Base-by-base conservation (phyloP, 805 yeast species). In the Ogataea haglerorum region DNA sequence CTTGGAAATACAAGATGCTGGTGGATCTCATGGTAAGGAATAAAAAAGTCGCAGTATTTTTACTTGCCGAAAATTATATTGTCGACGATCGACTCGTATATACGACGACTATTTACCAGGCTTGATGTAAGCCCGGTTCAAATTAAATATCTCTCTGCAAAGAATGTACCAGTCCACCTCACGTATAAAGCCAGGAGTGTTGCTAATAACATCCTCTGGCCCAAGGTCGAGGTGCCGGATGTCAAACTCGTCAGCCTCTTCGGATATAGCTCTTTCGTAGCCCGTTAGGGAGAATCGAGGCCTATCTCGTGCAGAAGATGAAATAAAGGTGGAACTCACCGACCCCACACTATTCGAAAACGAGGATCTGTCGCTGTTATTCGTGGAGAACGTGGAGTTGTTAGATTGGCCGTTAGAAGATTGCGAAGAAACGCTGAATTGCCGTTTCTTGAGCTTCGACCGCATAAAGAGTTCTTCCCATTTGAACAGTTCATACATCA, bases 101-200 rank as follows among this genome's bases (percentile, higher is more conserved):
- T n/a, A 28, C 36, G 33, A 23, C 41, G 31, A 8, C 33, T 34
- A 51, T 34, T 44, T 42, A 10, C 43, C 46, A 21, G 62, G 56
- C 48, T 57, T 63, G 35, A 80, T 72, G 53, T 81, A 83, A 8
- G 83, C 83, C 53, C 75, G 72, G 61, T 90, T 91, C 66, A 91
- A 68, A 46, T 75, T 73, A 55, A 83, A 79, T 43, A 91, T 85
- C 54, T 88, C 95, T 25, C 91, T 74, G 57, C 97, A 87, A 54
- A 91, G 65, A 5, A 85, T 72, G 55, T 78, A 84, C 98, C 98
- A 91, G 53, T 89, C 96, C 38, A 86, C 81, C 41, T 80, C 87
- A 24, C 95, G 69, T 22, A 67, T 40, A 53, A 67, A 65, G 4
- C 46, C 47, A 10, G 53, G 56, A 28, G 53, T 37, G 34, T 57